Conservation (phyloP, 2,329 filamentous ascomycete genomes). For the Raffaelea albimanens region DNA sequence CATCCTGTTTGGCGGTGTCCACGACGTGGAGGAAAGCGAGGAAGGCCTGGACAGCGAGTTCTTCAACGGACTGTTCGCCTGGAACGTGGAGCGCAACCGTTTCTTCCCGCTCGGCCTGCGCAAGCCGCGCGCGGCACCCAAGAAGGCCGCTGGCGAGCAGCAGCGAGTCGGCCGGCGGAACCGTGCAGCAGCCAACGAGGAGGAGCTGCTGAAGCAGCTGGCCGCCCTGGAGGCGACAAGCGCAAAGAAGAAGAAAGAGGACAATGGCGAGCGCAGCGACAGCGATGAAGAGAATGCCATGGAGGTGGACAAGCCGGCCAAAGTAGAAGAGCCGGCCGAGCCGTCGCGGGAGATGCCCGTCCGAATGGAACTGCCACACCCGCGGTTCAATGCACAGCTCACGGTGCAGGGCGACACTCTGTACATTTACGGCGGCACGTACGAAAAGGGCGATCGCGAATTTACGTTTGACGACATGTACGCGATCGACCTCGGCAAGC, state of each 20-base stretch:
- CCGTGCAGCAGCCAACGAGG: conserved; percentile 82
- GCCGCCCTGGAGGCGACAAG: conserved; percentile 62
- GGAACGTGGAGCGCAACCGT: conserved; percentile 90
- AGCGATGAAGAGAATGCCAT: conserved; percentile 29
- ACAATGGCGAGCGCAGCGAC: neutral
- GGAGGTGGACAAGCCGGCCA: conserved; percentile 39
- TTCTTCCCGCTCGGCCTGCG: conserved; percentile 80
- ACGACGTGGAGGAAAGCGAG: conserved; percentile 83
- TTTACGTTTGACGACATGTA: conserved; percentile 95
- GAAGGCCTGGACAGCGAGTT: conserved; percentile 97
- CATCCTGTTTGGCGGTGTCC: conserved; percentile 88
- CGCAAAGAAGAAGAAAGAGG: conserved; percentile 1
- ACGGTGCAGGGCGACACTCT: conserved; percentile 86
- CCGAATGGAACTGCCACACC: conserved; percentile 76
- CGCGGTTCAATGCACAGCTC: conserved; percentile 82
- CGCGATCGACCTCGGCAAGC: conserved; percentile 83
- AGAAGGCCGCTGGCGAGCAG: conserved; percentile 36
- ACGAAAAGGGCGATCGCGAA: conserved; percentile 88
- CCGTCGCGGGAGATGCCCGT: conserved; percentile 55
- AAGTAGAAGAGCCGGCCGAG: conserved; percentile 37
- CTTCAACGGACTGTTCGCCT: conserved; percentile 84
- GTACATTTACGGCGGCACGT: conserved; percentile 92
- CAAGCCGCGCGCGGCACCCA: conserved; percentile 60
- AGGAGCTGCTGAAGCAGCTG: conserved; percentile 79
- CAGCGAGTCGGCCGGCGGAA: conserved; percentile 52